Percentiles rank a stretch among this genome's conserved stretches.
phyloP scores from a whole-genome alignment of 352 stramenopile genomes.

The Globisporangium okanoganense region DNA sequence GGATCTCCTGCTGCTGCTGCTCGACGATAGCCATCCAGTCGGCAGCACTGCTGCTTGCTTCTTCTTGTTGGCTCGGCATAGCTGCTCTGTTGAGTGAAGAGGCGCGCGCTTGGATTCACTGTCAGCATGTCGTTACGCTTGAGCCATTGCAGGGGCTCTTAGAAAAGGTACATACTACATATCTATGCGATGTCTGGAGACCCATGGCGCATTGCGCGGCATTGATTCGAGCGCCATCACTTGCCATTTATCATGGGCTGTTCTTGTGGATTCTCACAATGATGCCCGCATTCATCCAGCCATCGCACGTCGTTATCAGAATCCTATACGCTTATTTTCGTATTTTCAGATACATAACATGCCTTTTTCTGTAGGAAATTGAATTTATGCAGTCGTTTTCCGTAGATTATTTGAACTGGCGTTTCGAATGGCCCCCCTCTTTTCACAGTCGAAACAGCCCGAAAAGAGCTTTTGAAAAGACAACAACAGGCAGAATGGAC shows the following conservation, averaged over 20 bases:
- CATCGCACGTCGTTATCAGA: neutral
- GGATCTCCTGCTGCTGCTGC: constrained; percentile 45
- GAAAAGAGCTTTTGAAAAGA: neutral
- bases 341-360: too few species aligned
- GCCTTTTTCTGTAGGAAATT: too few species aligned
- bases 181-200: too few species aligned
- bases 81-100: constrained; percentile 1
- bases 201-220: too few species aligned
- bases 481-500: constrained; percentile 52
- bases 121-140: neutral
- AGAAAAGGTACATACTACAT: too few species aligned
- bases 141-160: neutral
- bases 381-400: too few species aligned
- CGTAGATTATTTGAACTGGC: neutral
- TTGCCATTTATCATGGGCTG: too few species aligned
- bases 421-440: constrained; percentile 1
- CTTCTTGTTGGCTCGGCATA: neutral
- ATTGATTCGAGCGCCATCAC: too few species aligned
- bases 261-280: too few species aligned
- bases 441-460: neutral
- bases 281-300: too few species aligned
- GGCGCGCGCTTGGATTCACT: neutral
- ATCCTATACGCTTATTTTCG: neutral
- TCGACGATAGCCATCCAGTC: constrained; percentile 44
- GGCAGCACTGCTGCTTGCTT: neutral